phyloP scores from a whole-genome alignment of 2,329 filamentous ascomycete species.

The Fusarium longipes region DNA sequence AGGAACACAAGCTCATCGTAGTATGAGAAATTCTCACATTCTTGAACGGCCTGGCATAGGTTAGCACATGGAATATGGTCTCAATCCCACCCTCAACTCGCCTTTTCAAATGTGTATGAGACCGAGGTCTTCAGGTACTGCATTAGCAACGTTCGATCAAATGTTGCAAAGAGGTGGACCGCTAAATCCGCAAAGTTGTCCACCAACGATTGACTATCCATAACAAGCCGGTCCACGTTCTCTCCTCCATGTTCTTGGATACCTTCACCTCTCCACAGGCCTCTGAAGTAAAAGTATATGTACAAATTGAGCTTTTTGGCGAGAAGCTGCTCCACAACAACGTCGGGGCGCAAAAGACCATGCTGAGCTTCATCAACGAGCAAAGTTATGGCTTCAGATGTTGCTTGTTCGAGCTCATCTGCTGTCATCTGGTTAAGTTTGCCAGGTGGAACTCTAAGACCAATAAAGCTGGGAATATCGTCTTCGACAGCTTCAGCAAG shows the following conservation, averaged over 20 bases:
- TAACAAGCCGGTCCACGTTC: slow-evolving; percentile 66
- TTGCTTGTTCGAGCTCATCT: slow-evolving; percentile 80
- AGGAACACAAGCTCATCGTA: slow-evolving; percentile 95
- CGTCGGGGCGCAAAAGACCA: slow-evolving; percentile 81
- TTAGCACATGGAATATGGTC: slow-evolving; percentile 20
- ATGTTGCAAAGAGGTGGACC: slow-evolving; percentile 85
- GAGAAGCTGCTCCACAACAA: slow-evolving; percentile 83
- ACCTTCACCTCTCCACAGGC: slow-evolving; percentile 83
- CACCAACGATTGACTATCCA: slow-evolving; percentile 75
- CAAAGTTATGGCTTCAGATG: slow-evolving; percentile 83
- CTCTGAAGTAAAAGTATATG: slow-evolving; percentile 90
- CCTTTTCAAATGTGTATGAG: slow-evolving; percentile 86
- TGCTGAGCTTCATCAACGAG: slow-evolving; percentile 92
- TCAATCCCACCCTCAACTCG: slow-evolving; percentile 39
- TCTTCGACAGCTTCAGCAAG: slow-evolving; percentile 90
- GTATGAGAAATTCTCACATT: slow-evolving; percentile 84
- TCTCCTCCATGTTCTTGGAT: slow-evolving; percentile 65
- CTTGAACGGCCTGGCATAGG: slow-evolving; percentile 67
- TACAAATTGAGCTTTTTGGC: slow-evolving; percentile 76
- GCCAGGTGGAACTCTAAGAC: slow-evolving; percentile 82
- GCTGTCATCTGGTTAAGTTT: slow-evolving; percentile 73
- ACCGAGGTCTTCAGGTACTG: slow-evolving; percentile 87
- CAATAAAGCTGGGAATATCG: slow-evolving; percentile 89
- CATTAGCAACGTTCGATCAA: slow-evolving; percentile 84
- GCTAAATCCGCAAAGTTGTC: slow-evolving; percentile 89